These are phyloP conservation scores for Porcisia deanei DNA, from an alignment of 208 protist genomes.

Conservation along the genomic window DNA sequence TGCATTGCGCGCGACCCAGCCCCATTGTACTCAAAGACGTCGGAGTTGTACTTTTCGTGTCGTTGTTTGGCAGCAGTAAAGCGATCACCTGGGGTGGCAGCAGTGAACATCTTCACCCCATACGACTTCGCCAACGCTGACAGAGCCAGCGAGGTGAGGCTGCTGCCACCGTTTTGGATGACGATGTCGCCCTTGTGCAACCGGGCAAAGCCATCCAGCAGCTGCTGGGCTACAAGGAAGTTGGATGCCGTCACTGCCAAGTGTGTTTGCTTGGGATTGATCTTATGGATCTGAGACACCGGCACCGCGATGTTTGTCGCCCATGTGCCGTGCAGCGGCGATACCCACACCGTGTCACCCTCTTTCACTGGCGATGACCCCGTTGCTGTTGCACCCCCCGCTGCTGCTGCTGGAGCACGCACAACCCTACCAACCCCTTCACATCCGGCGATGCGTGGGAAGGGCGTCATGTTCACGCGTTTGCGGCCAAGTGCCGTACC, in stretches of 20 bases:
- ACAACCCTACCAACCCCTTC: slow-evolving; percentile 74
- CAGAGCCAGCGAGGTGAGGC: slow-evolving; percentile 69
- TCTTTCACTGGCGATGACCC: slow-evolving; percentile 43
- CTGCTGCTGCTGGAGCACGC: slow-evolving; percentile 7
- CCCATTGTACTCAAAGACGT: slow-evolving; percentile 73
- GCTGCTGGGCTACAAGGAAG: slow-evolving; percentile 64
- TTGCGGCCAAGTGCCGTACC: slow-evolving; percentile 63
- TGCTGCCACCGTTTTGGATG: slow-evolving; percentile 81
- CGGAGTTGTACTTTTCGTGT: slow-evolving; percentile 47
- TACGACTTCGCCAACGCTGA: slow-evolving; percentile 49
- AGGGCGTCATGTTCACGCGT: slow-evolving; percentile 33
- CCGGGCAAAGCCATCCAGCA: slow-evolving; percentile 58
- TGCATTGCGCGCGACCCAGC: slow-evolving; percentile 53
- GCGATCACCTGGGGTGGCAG: slow-evolving; percentile 62
- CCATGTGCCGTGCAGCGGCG: slow-evolving; percentile 71
- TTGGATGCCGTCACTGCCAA: slow-evolving; percentile 72
- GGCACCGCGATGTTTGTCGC: slow-evolving; percentile 53
- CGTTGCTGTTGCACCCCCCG: neutral
- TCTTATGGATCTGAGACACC: slow-evolving; percentile 46
- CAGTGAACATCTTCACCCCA: slow-evolving; percentile 59
- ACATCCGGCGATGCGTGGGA: slow-evolving; percentile 61
- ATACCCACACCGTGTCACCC: slow-evolving; percentile 78
- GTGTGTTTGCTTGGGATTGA: slow-evolving; percentile 47
- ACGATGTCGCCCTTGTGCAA: slow-evolving; percentile 60
- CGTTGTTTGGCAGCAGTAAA: slow-evolving; percentile 60